Evolutionary conservation across 331 rosid genomes (phyloP), one percentile per base, ranked within the genome.

Genomic region (Acacia concinna): DNA sequence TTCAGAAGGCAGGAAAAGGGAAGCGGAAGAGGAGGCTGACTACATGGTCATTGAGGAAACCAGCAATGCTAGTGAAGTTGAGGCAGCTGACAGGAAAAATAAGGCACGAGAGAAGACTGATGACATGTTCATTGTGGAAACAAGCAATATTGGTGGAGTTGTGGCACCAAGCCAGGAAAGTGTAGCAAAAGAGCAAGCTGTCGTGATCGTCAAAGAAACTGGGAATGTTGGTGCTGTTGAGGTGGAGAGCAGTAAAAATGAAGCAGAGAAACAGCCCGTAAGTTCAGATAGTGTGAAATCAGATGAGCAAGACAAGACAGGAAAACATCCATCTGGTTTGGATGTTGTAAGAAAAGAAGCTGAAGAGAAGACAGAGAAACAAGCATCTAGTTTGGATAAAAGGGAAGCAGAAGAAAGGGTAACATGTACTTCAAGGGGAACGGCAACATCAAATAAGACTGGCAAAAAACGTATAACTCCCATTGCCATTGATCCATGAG

Each of bases 391-490:
- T 77, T 68, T 51, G 35, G 51, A 49, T 28, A 86, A 70, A 80
- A 65, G 74, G 3, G 84, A 68, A 69, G 77, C 68, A 60, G 90
- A 74, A 80, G 76, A 82, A 41, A 89, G 67, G 17, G 83, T 30
- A 76, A 82, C 76, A 13, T 80, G 89, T 13, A 83, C 78, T 83
- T 79, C 88, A 66, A 76, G 70, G 43, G 87, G 81, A 34, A 43
- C 76, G 27, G 76, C 86, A 68, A 34, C 44, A 27, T 73, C 84
- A 79, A 88, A 84, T 62, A 91, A 87, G 89, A 87, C 91, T 56
- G 87, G 91, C 59, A 95, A 77, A 87, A 90, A 86, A 86, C 94
- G 97, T 64, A 95, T 95, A 75, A 92, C 96, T 38, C 97, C 93
- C 37, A 83, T 91, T 68, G 91, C 88, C 30, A 87, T 95, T 72